These are phyloP conservation scores for Candida rishiriensis DNA, from an alignment of 805 yeast species.

Conservation along the genomic window DNA sequence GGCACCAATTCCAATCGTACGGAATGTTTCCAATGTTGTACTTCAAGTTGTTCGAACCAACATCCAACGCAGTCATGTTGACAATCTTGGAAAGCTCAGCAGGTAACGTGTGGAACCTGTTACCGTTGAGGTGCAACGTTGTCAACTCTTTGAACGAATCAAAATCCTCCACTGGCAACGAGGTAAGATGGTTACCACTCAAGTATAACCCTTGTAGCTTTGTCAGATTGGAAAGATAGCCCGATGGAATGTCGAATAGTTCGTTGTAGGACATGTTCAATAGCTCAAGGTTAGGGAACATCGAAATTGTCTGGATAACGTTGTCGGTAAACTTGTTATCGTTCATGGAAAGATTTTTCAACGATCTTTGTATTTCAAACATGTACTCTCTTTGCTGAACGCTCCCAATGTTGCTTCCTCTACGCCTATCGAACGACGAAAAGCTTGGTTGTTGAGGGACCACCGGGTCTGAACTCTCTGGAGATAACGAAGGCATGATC, in stretches of 20 bases:
- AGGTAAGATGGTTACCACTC: slow-evolving; percentile 77
- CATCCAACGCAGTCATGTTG: slow-evolving; percentile 70
- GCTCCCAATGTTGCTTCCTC: slow-evolving; percentile 7
- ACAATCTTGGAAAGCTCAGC: slow-evolving; percentile 74
- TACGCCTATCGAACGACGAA: neutral
- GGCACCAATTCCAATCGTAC: slow-evolving; percentile 97
- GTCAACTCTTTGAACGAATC: slow-evolving; percentile 54
- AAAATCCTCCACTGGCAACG: slow-evolving; percentile 84
- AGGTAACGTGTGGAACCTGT: slow-evolving; percentile 81
- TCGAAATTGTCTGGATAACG: slow-evolving; percentile 62
- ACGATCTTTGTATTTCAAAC: slow-evolving; percentile 23
- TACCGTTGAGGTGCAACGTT: slow-evolving; percentile 70
- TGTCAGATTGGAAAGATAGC: slow-evolving; percentile 56
- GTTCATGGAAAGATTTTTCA: slow-evolving; percentile 59
- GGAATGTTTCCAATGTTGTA: slow-evolving; percentile 93
- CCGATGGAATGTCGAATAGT: slow-evolving; percentile 72
- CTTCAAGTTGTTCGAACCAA: slow-evolving; percentile 83
- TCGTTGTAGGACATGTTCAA: slow-evolving; percentile 84
- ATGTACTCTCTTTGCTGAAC: neutral
- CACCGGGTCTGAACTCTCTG: neutral
- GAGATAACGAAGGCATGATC: neutral
- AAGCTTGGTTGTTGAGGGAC: neutral
- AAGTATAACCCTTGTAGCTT: slow-evolving; percentile 62
- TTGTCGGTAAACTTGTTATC: slow-evolving; percentile 84
- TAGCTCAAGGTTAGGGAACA: slow-evolving; percentile 50